Conservation (phyloP, 768 basidiomycete species). For the Boletus fagicola region DNA sequence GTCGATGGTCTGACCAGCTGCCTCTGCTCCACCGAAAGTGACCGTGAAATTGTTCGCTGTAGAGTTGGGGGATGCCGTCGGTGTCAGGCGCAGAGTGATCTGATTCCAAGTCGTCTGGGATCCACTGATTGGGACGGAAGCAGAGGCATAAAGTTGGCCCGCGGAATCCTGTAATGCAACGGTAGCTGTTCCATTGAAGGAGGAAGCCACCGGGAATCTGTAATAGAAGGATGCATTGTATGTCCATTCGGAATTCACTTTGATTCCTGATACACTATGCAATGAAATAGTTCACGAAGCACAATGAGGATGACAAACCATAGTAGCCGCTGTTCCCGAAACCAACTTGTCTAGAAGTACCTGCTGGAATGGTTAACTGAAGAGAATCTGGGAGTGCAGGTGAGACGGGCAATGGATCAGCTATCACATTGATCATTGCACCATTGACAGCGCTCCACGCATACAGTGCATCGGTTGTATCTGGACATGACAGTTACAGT, state of each 20-base stretch:
- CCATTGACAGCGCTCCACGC: conserved; percentile 51
- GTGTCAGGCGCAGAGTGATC: conserved; percentile 41
- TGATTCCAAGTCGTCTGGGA: conserved; percentile 50
- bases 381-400: conserved; percentile 59
- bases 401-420: conserved; percentile 51
- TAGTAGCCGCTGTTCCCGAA: conserved; percentile 58
- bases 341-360: conserved; percentile 40
- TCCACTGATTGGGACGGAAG: conserved; percentile 37
- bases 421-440: conserved; percentile 46
- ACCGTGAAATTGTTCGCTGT: conserved; percentile 52
- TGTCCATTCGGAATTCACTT: conserved; percentile 45
- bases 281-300: neutral
- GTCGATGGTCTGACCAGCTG: conserved; percentile 44
- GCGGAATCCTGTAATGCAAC: conserved; percentile 44
- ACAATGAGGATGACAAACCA: conserved; percentile 34
- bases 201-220: conserved; percentile 40
- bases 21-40: conserved; percentile 43
- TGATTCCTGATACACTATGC: conserved; percentile 43
- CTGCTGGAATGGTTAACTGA: conserved; percentile 44
- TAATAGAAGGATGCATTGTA: conserved; percentile 63
- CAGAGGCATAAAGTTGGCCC: conserved; percentile 43
- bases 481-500: conserved; percentile 28
- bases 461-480: conserved; percentile 44
- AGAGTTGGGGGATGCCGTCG: conserved; percentile 39
- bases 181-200: conserved; percentile 40